A percentile compares a stretch with the other conserved stretches of the same genome.
Evolutionary conservation across 306 rosid genomes (phyloP).

Genomic region (Echinosophora koreensis): DNA sequence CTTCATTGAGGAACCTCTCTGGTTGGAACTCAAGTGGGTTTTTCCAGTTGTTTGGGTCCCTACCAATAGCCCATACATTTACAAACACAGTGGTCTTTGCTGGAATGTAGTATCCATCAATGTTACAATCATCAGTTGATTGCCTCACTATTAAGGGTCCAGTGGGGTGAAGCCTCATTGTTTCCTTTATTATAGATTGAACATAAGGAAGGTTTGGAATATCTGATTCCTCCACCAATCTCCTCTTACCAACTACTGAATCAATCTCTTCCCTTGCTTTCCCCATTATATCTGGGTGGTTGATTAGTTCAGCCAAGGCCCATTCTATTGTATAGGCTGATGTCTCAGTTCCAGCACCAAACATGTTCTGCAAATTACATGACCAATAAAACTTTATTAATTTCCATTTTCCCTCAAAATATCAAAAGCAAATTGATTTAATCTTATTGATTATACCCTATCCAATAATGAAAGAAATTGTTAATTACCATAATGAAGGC

Average conservation of each 20-base stretch:
- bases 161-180: constrained; percentile 78
- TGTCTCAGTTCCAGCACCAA: constrained; percentile 66
- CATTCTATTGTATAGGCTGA: constrained; percentile 58
- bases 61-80: constrained; percentile 74
- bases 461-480: background rate
- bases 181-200: constrained; percentile 72
- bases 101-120: constrained; percentile 63
- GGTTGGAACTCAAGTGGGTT: constrained; percentile 67
- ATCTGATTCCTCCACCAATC: constrained; percentile 66
- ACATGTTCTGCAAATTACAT: constrained; percentile 53
- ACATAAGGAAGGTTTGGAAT: constrained; percentile 66
- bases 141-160: constrained; percentile 72
- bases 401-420: background rate
- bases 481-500: constrained; percentile 61
- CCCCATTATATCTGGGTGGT: constrained; percentile 59
- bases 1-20: constrained; percentile 59
- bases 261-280: constrained; percentile 69
- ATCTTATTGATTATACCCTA: background rate
- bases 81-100: constrained; percentile 59
- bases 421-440: background rate
- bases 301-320: constrained; percentile 68
- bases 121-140: constrained; percentile 51
- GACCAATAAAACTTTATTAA: background rate
- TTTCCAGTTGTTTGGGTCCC: constrained; percentile 68
- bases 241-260: constrained; percentile 57